phyloP scores from a whole-genome alignment of 768 basidiomycete genomes.

The Calocera cornea region DNA sequence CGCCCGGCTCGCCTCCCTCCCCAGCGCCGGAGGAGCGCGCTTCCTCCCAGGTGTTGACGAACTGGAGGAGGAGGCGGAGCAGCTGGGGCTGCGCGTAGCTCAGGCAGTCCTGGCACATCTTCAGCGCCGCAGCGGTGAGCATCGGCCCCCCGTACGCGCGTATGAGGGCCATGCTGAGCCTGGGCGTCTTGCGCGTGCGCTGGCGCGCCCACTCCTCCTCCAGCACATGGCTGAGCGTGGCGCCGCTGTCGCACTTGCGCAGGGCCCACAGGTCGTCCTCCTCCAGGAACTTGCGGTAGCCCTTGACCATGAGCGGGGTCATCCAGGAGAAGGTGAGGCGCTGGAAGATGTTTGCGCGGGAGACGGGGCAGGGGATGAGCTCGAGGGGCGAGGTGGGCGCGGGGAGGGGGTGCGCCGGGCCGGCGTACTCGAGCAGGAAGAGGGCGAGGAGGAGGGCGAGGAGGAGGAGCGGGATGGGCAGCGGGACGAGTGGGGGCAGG shows the following conservation, averaged over 20 bases:
- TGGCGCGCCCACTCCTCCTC: constrained; percentile 48
- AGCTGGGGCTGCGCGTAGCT: constrained; percentile 81
- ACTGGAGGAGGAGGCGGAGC: constrained; percentile 61
- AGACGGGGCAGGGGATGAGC: constrained; percentile 13
- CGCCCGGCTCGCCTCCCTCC: constrained; percentile 15
- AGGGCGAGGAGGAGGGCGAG: background rate
- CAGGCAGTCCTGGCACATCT: constrained; percentile 65
- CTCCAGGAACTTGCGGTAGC: constrained; percentile 50
- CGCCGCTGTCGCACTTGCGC: constrained; percentile 51
- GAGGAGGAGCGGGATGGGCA: constrained; percentile 51
- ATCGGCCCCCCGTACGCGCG: constrained; percentile 71
- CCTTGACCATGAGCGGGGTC: constrained; percentile 54
- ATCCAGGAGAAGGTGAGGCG: constrained; percentile 69
- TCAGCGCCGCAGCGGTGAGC: constrained; percentile 44
- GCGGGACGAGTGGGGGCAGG: constrained; percentile 64
- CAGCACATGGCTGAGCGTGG: constrained; percentile 49
- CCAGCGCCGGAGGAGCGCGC: constrained; percentile 27
- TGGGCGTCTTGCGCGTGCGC: constrained; percentile 37
- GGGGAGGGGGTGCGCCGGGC: background rate
- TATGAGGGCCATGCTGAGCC: constrained; percentile 60
- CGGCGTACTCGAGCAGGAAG: background rate
- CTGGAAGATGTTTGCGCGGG: constrained; percentile 20
- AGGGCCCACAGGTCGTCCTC: constrained; percentile 78
- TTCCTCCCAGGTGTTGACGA: constrained; percentile 65
- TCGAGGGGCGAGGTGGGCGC: background rate